Percentiles rank a stretch among this genome's conserved stretches.
These are phyloP conservation scores for Bruguiera parviflora DNA, from an alignment of 345 rosid species.

Conservation along the genomic window DNA sequence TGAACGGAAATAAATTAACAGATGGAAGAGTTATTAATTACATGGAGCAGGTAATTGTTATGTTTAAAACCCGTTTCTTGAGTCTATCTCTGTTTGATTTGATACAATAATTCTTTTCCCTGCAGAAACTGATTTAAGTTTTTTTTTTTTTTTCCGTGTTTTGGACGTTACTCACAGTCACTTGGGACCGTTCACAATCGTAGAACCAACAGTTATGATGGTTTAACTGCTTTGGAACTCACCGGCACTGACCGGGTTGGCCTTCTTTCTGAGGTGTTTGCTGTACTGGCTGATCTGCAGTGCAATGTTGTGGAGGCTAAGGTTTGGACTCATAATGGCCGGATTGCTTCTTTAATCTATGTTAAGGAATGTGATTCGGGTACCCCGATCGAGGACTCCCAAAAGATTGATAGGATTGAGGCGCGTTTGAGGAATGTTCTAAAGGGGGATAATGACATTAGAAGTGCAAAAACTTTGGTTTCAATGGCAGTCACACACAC, in stretches of 20 bases:
- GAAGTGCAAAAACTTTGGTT: constrained; percentile 64
- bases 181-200: constrained; percentile 52
- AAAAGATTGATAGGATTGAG: constrained; percentile 49
- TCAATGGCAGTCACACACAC: constrained; percentile 77
- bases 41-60: constrained; percentile 71
- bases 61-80: not conserved
- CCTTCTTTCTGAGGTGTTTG: constrained; percentile 69
- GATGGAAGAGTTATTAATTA: constrained; percentile 72
- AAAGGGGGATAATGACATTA: constrained; percentile 77
- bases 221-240: constrained; percentile 63
- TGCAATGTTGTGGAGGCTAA: constrained; percentile 77
- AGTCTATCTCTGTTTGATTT: not conserved
- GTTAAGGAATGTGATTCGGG: constrained; percentile 63
- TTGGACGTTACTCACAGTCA: constrained; percentile 42
- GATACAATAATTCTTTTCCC: no score
- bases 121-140: not conserved
- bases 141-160: not conserved
- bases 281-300: constrained; percentile 72
- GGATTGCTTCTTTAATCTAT: constrained; percentile 60
- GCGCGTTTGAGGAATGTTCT: constrained; percentile 64
- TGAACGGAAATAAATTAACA: constrained; percentile 76
- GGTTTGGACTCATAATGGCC: constrained; percentile 83
- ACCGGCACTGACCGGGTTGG: constrained; percentile 82
- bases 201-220: constrained; percentile 43
- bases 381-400: constrained; percentile 60